A percentile compares a stretch with the other conserved stretches of the same genome.
Evolutionary conservation across 441 rosid genomes (phyloP).

Genomic region (Pelargonium cotyledonis): DNA sequence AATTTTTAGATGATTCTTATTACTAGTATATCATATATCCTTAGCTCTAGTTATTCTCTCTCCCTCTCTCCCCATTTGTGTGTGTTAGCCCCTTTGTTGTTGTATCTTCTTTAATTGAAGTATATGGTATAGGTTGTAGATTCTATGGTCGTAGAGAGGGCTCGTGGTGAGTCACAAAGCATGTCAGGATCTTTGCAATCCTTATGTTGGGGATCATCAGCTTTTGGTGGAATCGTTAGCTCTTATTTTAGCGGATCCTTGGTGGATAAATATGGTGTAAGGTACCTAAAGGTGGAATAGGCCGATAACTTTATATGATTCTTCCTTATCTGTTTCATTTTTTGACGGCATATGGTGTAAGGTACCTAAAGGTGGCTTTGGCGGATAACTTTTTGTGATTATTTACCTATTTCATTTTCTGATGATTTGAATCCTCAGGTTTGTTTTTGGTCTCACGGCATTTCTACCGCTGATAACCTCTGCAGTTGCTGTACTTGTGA

Average conservation of each 20-base stretch:
- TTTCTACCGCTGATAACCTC: conserved; percentile 77
- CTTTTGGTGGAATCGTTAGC: conserved; percentile 96
- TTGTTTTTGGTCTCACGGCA: conserved; percentile 88
- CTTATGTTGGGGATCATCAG: conserved; percentile 97
- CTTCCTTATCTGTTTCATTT: not conserved
- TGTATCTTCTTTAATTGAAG: conserved; percentile 13
- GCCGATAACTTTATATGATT: not conserved
- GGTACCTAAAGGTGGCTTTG: conserved; percentile 28
- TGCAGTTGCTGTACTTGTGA: conserved; percentile 89
- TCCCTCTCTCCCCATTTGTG: too few species aligned
- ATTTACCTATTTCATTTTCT: not conserved
- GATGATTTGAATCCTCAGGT: conserved; percentile 50
- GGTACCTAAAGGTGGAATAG: conserved; percentile 17
- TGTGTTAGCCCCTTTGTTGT: not conserved
- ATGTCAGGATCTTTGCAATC: conserved; percentile 91
- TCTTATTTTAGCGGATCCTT: conserved; percentile 92
- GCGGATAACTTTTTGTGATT: not conserved
- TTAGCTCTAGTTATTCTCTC: too few species aligned
- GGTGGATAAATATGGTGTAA: conserved; percentile 85
- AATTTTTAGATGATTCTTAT: too few species aligned
- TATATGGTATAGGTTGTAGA: conserved; percentile 67
- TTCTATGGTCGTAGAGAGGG: conserved; percentile 98
- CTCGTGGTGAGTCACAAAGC: conserved; percentile 96
- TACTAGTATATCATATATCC: too few species aligned
- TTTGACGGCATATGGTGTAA: too few species aligned